Base-by-base conservation (phyloP, 2,329 filamentous ascomycete species). In the Lecanoromycetidae sp. region DNA sequence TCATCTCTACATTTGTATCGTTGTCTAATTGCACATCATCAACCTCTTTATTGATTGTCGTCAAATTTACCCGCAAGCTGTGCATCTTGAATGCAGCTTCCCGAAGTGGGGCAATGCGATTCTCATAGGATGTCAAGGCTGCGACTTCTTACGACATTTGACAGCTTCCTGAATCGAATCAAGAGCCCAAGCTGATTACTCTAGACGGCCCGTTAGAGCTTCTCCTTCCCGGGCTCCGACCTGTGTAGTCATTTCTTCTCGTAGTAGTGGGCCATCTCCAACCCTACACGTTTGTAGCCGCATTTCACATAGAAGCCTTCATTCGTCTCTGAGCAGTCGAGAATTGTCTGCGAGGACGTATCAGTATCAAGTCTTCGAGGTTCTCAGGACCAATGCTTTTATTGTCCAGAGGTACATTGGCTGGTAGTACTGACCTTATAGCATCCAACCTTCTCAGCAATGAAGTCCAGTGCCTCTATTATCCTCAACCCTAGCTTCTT, bases 251-350 rank as follows among this genome's bases (percentile, higher is more conserved):
- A 52, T 39, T 52, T 50, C 20, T 26, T 48, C n/a, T 50, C 49
- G 23, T 93, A 91, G 68, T 94, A 94, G 71, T 94, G 87, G 35
- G 90, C 87, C 91, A 98, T 96, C 68, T 98, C 86, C 48, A 95
- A 69, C 13, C 91, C 91, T 23, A 87, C 90, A 52, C 87, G 74
- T 67, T 87, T 83, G 67, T 94, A 96, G 49, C 90, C 90, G 67
- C 91, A 96, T 75, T 96, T 96, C 65, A 94, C 75, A 65, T 98
- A 98, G 71, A 98, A 96, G 19, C 88, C 90, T 66, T 94, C 87
- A 64, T 96, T 98, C 57, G 83, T 79, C 66, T 95, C 90, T 56
- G 84, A 93, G 71, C 91, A 98, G 66, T 96, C 90, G 55, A 96
- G 76, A 57, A 98, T 96, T 55, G 80, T 87, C 82, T 91, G 29